A percentile compares a stretch with the other conserved stretches of the same genome.
phyloP scores from a whole-genome alignment of 768 basidiomycete genomes.

The Pleurotus citrinopileatus region DNA sequence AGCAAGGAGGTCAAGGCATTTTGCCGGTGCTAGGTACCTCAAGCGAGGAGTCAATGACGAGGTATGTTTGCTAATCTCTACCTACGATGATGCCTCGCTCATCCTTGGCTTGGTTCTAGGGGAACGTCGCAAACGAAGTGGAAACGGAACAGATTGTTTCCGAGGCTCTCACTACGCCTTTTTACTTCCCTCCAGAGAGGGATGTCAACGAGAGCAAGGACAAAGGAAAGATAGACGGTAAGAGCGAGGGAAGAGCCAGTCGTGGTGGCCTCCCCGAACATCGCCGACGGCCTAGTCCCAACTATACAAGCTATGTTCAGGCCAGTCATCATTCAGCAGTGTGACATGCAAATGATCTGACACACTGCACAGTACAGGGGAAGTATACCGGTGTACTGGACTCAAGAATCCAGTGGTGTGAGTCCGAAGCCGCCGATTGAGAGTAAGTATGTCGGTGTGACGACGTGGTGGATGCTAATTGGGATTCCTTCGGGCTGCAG shows the following conservation, averaged over 20 bases:
- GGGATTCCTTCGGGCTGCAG: too few relatives aligned
- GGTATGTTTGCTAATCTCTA: slow-evolving; percentile 35
- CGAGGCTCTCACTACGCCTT: slow-evolving; percentile 85
- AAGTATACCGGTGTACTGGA: slow-evolving; percentile 96
- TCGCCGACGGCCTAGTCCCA: slow-evolving; percentile 69
- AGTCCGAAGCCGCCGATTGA: slow-evolving; percentile 94
- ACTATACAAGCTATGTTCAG: slow-evolving; percentile 95
- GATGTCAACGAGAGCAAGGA: slow-evolving; percentile 29
- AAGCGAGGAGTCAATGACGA: slow-evolving; percentile 94
- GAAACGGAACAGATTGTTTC: slow-evolving; percentile 98
- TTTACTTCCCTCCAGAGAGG: slow-evolving; percentile 65
- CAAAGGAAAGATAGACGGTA: background rate
- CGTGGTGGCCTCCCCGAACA: background rate
- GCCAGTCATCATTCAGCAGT: slow-evolving; percentile 40
- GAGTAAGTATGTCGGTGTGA: slow-evolving; percentile 53
- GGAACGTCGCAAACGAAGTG: slow-evolving; percentile 97
- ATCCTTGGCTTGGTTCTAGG: slow-evolving; percentile 42
- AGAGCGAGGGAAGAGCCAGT: background rate
- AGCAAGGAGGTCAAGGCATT: slow-evolving; percentile 90
- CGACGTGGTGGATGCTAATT: too few relatives aligned
- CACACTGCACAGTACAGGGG: slow-evolving; percentile 94
- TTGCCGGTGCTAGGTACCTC: slow-evolving; percentile 91
- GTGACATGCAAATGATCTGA: too few relatives aligned
- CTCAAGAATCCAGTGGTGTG: slow-evolving; percentile 89
- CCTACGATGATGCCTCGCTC: background rate